Evolutionary conservation across 2,329 filamentous ascomycete genomes (phyloP), one percentile per base, ranked within the genome.

Genomic region (Xylaria sp.): DNA sequence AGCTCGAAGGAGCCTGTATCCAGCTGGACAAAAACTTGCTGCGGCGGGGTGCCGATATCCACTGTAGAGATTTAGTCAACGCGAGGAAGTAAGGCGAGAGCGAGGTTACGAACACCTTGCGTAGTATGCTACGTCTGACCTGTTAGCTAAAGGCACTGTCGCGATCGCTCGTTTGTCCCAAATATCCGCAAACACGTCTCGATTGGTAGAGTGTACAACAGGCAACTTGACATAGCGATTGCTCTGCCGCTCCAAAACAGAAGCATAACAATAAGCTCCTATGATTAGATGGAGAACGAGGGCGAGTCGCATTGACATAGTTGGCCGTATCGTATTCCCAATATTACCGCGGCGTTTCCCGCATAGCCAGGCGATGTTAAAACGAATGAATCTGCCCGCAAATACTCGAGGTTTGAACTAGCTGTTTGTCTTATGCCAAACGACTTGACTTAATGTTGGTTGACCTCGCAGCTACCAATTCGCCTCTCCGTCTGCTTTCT

Each of bases 1-100:
- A 85, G 73, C 70, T 85, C 82, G 60, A 82, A 84, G 8, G 81
- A 84, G 42, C 82, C 81, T 0, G 83, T 85, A 65, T 85, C 82
- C 50, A 85, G 67, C 63, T 83, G 80, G 9, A 83, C 79, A 51
- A 74, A 80, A 46, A 84, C 76, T 1, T 74, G 63, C 58, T 85
- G 82, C 1, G 76, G 70, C 13, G 82, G 82, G 2, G 76, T 83
- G 43, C 82, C 82, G 44, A 85, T 78, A 54, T 74, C 73, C 59
- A 83, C 74, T 76, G 55, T 13, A 6, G 39, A 11, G 17, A 34
- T 50, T 68, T 66, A 66, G 59, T 50, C 38, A 39, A 24, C 11
- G 22, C 46, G 22, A 24, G 43, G n/a, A 19, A 29, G 37, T 20
- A 13, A 41, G 26, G 18, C 20, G 39, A 39, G 44, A n/a, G 39